These are phyloP conservation scores for Boletus reticuloceps DNA, from an alignment of 768 basidiomycete genomes.

Conservation along the genomic window DNA sequence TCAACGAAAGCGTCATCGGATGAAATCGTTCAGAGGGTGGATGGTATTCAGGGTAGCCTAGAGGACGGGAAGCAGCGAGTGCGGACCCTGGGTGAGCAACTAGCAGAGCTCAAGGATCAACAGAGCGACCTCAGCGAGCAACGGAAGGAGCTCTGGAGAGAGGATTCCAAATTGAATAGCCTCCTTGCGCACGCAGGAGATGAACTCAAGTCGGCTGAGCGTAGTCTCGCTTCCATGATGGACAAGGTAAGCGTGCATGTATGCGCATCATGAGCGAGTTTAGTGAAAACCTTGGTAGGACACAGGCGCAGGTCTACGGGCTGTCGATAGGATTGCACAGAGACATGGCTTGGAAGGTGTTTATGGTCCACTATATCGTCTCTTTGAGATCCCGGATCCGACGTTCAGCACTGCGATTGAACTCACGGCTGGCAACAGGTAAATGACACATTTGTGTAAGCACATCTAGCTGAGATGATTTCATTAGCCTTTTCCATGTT, in stretches of 20 bases:
- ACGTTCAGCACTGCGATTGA: constrained; percentile 93
- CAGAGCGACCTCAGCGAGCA: constrained; percentile 70
- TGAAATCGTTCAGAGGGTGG: constrained; percentile 59
- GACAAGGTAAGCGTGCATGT: constrained; percentile 64
- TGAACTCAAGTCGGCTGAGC: constrained; percentile 79
- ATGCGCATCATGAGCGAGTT: neutral
- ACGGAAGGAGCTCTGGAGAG: constrained; percentile 92
- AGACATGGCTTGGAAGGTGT: constrained; percentile 77
- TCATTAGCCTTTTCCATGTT: constrained; percentile 79
- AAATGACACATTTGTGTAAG: neutral
- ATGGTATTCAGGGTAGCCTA: constrained; percentile 53
- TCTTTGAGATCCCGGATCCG: constrained; percentile 85
- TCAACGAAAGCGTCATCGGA: constrained; percentile 45
- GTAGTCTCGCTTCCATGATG: constrained; percentile 86
- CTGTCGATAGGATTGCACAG: constrained; percentile 82
- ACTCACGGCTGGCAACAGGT: constrained; percentile 95
- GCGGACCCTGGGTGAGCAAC: constrained; percentile 59
- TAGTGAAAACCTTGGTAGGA: constrained; percentile 51
- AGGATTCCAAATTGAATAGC: constrained; percentile 85
- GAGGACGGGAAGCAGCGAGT: constrained; percentile 62
- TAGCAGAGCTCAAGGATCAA: constrained; percentile 60
- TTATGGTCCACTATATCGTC: constrained; percentile 90
- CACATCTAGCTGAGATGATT: constrained; percentile 4
- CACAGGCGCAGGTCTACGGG: constrained; percentile 82
- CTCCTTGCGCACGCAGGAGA: constrained; percentile 73